These are phyloP conservation scores for Monascus ruber DNA, from an alignment of 2,329 filamentous ascomycete species.

Conservation along the genomic window DNA sequence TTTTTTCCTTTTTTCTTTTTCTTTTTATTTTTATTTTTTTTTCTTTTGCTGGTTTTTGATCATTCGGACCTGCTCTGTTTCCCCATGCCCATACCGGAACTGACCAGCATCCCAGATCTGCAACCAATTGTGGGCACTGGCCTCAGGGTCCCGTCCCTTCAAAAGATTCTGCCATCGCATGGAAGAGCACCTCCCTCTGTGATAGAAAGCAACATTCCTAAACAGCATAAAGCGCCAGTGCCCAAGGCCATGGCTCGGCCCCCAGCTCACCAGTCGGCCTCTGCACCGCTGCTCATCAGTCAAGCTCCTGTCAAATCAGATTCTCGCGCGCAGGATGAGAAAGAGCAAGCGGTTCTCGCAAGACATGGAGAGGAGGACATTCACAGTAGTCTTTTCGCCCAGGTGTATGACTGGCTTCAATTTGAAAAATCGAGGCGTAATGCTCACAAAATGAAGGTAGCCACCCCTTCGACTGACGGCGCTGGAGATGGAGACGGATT, in stretches of 20 bases:
- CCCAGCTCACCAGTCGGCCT: slow-evolving; percentile 6
- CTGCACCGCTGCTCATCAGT: slow-evolving; percentile 15
- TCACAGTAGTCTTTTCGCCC: slow-evolving; percentile 46
- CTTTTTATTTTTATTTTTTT: too few species aligned
- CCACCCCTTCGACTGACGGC: slow-evolving; percentile 30
- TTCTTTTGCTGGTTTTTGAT: too few species aligned
- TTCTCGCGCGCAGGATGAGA: slow-evolving; percentile 12
- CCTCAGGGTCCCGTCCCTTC: slow-evolving; percentile 13
- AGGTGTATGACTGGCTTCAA: slow-evolving; percentile 74
- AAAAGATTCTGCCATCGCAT: slow-evolving; percentile 11
- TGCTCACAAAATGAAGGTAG: slow-evolving; percentile 40
- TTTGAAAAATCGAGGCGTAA: slow-evolving; percentile 61
- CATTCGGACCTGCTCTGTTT: too few species aligned
- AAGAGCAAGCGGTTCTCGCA: slow-evolving; percentile 9
- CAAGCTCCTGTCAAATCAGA: slow-evolving; percentile 17
- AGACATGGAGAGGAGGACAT: slow-evolving; percentile 19
- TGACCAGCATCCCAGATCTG: slow-evolving; percentile 7
- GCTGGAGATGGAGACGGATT: slow-evolving; percentile 16
- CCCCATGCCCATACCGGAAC: too few species aligned
- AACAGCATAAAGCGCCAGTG: slow-evolving; percentile 17
- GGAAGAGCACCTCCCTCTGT: slow-evolving; percentile 7
- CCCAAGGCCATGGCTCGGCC: slow-evolving; percentile 16
- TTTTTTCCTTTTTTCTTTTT: too few species aligned
- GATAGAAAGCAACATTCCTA: slow-evolving; percentile 12
- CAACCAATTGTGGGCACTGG: slow-evolving; percentile 16